Conservation (phyloP, 2,329 filamentous ascomycete genomes). For the Talaromyces sp. region DNA sequence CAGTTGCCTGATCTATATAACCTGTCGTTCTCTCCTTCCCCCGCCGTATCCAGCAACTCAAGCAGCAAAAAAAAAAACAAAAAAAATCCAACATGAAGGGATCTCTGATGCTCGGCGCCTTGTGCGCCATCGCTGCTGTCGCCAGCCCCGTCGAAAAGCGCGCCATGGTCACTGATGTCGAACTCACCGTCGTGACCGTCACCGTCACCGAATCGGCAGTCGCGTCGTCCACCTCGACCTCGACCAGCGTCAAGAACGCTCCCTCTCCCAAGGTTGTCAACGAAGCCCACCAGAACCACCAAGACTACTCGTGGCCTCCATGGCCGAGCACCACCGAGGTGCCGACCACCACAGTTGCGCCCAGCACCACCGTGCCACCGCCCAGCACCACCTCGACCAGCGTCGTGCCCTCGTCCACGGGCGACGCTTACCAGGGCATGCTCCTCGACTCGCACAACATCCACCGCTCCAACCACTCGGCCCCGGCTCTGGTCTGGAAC, state of each 20-base stretch:
- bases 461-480: constrained; percentile 78
- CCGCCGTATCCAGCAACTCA: neutral
- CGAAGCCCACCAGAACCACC: neutral
- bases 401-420: constrained; percentile 26
- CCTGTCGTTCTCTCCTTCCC: neutral
- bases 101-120: constrained; percentile 6
- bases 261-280: neutral
- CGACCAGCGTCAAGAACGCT: neutral
- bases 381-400: constrained; percentile 9
- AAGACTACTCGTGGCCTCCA: neutral
- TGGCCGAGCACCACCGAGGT: neutral
- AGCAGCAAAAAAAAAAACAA: neutral
- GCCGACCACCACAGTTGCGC: neutral
- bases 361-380: constrained; percentile 6
- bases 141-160: constrained; percentile 8
- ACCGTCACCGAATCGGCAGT: constrained; percentile 7
- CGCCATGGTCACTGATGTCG: constrained; percentile 8
- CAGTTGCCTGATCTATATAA: constrained; percentile 1
- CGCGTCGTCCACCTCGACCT: neutral
- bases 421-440: constrained; percentile 27
- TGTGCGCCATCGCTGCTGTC: constrained; percentile 10
- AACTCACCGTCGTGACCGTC: constrained; percentile 9
- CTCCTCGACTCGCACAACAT: constrained; percentile 73
- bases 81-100: constrained; percentile 6
- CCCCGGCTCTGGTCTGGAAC: constrained; percentile 61